Base-by-base conservation (phyloP, 176 grass and related monocot genomes). In the Metroxylon sagu region DNA sequence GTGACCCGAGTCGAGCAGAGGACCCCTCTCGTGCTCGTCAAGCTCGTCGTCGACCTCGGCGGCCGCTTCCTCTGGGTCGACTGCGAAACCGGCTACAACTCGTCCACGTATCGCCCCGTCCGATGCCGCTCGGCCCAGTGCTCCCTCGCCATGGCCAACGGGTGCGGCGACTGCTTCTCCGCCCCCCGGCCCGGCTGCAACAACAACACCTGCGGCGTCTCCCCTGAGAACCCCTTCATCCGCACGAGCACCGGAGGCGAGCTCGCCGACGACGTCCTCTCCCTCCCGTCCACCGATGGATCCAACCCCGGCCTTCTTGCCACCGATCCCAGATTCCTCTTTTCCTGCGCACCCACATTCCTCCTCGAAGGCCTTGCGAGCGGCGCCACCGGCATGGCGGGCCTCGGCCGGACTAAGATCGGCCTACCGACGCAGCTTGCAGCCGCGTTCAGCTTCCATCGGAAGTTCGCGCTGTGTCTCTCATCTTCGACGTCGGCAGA, bases 391-490 rank as follows among this genome's bases (percentile, higher is more conserved):
- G 88, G 83, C 5, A 81, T 92, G 63, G 70, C 64, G 39, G 85
- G 68, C 4, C 80, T 88, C 50, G 82, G 84, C 67, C 83, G 89
- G 19, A 67, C 71, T 26, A 80, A 75, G 17, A 59, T 81, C 67
- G 74, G 80, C 29, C 57, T 78, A 28, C 84, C 75, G 6, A 43
- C 81, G 55, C 89, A 85, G 63, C 84, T 94, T 56, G 80, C 89
- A 1, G 60, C 70, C 52, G 25, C 81, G 25, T 88, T 94, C 63
- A 66, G 78, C n/a, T 79, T 94, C 63, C 25, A 68, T 14, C 74
- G 60, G 7, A 88, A 65, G 85, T 94, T 94, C 66, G 84, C 84
- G 5, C 62, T 88, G 51, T 88, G 84, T 54, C 74, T 94, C 18
- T 50, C 79, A 0, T 21, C 66, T 0, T 18, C 62, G 0, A 1